Evolutionary conservation across 2,329 filamentous ascomycete genomes (phyloP).

Genomic region (Alternaria novae-zelandiae): DNA sequence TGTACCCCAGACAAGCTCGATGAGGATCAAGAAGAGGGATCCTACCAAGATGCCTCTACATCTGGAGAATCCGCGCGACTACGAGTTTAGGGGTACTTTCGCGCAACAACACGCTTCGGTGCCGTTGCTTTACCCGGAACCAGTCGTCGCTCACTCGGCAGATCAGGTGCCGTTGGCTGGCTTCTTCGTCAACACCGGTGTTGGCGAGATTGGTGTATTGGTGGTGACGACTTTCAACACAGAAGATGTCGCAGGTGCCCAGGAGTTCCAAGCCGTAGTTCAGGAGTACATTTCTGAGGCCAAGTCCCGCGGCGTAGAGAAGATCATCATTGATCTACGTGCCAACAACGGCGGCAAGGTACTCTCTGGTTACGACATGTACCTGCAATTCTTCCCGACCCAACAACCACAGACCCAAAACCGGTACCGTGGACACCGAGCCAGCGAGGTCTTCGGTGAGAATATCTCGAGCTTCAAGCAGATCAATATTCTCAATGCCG

Average conservation of each 20-base stretch:
- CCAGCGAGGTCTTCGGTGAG: conserved; percentile 36
- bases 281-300: conserved; percentile 56
- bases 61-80: conserved; percentile 38
- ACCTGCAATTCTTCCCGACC: conserved; percentile 61
- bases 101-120: conserved; percentile 26
- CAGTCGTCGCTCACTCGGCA: conserved; percentile 43
- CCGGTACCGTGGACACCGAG: conserved; percentile 55
- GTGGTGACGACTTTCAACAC: conserved; percentile 52
- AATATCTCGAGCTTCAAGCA: conserved; percentile 24
- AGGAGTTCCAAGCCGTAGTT: conserved; percentile 48
- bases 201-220: conserved; percentile 56
- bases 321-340: conserved; percentile 68
- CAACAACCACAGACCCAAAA: conserved; percentile 53
- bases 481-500: conserved; percentile 23
- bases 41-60: conserved; percentile 33
- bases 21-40: conserved; percentile 32
- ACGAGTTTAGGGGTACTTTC: conserved; percentile 30
- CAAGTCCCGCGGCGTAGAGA: conserved; percentile 59
- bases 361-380: conserved; percentile 52
- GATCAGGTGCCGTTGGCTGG: conserved; percentile 49
- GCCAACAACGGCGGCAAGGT: conserved; percentile 65
- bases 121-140: conserved; percentile 45
- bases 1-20: conserved; percentile 12
- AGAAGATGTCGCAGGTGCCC: conserved; percentile 18
- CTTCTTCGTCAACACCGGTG: conserved; percentile 53